Percentiles rank a stretch among this genome's conserved stretches.
Evolutionary conservation across 83 land plant genomes (phyloP).

Genomic region (Picea abies): DNA sequence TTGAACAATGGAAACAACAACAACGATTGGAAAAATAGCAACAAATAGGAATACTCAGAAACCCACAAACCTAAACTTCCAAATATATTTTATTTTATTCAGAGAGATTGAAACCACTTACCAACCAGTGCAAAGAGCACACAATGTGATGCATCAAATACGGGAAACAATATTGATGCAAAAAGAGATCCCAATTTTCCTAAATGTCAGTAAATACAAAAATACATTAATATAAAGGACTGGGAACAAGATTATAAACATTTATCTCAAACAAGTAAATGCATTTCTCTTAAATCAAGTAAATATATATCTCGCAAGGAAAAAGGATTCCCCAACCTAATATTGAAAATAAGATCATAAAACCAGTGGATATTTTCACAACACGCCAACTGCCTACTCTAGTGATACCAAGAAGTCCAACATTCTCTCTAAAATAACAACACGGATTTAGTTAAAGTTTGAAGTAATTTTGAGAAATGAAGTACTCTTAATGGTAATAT

Average conservation of each 20-base stretch:
- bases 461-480: no score
- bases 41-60: no score
- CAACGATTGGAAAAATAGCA: constrained; percentile 31
- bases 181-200: constrained; percentile 78
- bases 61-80: no score
- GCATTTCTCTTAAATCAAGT: no score
- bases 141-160: constrained; percentile 66
- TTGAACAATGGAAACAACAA: constrained; percentile 49
- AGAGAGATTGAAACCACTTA: no score
- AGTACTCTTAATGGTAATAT: no score
- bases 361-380: constrained; percentile 36
- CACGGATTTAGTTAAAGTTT: no score
- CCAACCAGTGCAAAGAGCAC: constrained; percentile 56
- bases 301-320: no score
- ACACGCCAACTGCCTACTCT: constrained; percentile 40
- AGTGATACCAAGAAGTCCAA: constrained; percentile 37
- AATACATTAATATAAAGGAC: no score
- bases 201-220: constrained; percentile 9
- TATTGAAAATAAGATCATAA: constrained; percentile 45
- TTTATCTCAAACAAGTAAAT: no score
- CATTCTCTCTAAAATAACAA: constrained; percentile 20
- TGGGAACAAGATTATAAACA: no score
- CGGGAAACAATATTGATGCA: constrained; percentile 63
- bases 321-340: constrained; percentile 26
- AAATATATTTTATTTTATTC: no score